Evolutionary conservation across 768 basidiomycete genomes (phyloP).

Genomic region (Suillus bovinus): DNA sequence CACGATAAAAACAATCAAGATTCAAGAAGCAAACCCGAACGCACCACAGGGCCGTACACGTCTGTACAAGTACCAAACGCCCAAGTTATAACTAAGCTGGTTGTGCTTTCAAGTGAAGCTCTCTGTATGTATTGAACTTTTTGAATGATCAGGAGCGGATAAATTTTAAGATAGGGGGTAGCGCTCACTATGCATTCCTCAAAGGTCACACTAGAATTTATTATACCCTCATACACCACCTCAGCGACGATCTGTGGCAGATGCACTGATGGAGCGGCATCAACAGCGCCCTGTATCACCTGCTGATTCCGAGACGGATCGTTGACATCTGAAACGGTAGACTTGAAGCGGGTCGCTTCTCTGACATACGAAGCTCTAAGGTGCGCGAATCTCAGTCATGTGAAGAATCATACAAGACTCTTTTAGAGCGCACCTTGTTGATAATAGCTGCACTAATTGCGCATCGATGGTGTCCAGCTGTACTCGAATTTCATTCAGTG

Average conservation of each 20-base stretch:
- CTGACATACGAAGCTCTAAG: constrained; percentile 22
- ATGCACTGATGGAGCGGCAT: constrained; percentile 18
- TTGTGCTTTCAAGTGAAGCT: background rate
- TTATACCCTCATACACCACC: constrained; percentile 18
- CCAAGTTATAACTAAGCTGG: background rate
- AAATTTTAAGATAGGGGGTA: background rate
- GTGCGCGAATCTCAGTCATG: background rate
- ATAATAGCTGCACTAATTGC: constrained; percentile 20
- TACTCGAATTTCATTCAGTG: constrained; percentile 19
- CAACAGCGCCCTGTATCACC: constrained; percentile 21
- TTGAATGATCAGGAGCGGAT: background rate
- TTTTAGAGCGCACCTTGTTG: constrained; percentile 14
- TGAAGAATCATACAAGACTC: background rate
- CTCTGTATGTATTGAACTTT: background rate
- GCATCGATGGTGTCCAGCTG: constrained; percentile 21
- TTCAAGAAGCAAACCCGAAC: too few relatives aligned
- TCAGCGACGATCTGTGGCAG: constrained; percentile 26
- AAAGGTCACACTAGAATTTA: constrained; percentile 23
- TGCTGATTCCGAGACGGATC: constrained; percentile 17
- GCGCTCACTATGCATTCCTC: constrained; percentile 25
- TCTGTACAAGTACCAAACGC: background rate
- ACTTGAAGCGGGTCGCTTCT: constrained; percentile 28
- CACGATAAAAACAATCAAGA: too few relatives aligned
- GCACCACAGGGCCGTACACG: background rate
- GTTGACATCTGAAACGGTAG: constrained; percentile 14